A percentile compares a stretch with the other conserved stretches of the same genome.
These are phyloP conservation scores for Stachybotrys chartarum DNA, from an alignment of 2,329 filamentous ascomycete genomes.

Conservation along the genomic window DNA sequence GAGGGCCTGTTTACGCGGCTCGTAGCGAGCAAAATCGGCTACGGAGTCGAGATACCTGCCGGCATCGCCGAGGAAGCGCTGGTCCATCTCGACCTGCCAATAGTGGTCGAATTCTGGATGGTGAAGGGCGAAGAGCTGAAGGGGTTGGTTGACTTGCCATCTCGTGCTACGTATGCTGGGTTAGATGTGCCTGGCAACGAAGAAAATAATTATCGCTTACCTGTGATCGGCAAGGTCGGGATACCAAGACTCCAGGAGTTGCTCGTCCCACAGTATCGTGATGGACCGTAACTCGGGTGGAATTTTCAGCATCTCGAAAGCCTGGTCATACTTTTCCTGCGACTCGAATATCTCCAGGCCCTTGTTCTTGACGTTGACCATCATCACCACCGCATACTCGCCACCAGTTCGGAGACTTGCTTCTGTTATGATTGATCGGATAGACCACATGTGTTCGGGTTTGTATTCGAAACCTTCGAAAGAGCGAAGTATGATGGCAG, in stretches of 20 bases:
- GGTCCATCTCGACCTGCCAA: constrained; percentile 38
- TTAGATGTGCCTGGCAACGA: neutral
- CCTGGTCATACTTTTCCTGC: constrained; percentile 43
- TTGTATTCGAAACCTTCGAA: constrained; percentile 48
- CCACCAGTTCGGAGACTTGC: constrained; percentile 52
- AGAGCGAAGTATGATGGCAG: constrained; percentile 14
- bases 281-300: constrained; percentile 62
- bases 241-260: constrained; percentile 61
- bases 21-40: constrained; percentile 36
- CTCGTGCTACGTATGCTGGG: constrained; percentile 14
- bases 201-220: constrained; percentile 7
- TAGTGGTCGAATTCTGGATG: constrained; percentile 27
- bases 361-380: constrained; percentile 55
- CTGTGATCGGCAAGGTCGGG: constrained; percentile 47
- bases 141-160: constrained; percentile 24
- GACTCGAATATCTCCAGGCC: constrained; percentile 48
- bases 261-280: constrained; percentile 62
- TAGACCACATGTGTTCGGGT: constrained; percentile 51
- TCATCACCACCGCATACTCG: constrained; percentile 56
- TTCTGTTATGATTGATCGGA: constrained; percentile 59
- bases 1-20: constrained; percentile 51
- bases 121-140: constrained; percentile 24
- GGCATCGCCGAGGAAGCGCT: constrained; percentile 25
- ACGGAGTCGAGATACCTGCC: constrained; percentile 20
- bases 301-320: constrained; percentile 38